These are phyloP conservation scores for Alternaria incomplexa DNA, from an alignment of 2,329 filamentous ascomycete genomes.

Conservation along the genomic window DNA sequence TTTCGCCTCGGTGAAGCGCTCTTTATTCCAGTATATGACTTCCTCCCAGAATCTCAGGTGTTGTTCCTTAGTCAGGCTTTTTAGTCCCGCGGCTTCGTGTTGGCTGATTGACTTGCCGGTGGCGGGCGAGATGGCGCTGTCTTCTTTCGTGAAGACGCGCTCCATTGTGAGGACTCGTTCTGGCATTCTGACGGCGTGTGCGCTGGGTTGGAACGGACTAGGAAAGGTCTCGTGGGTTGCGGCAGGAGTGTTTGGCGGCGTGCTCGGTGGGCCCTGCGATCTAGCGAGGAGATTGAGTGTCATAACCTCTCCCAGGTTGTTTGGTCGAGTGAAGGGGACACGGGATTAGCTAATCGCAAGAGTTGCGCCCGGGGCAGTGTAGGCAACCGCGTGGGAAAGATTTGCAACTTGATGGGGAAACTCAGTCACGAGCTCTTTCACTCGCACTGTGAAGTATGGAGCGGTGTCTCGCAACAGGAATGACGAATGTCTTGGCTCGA, in stretches of 20 bases:
- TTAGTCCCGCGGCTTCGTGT: conserved; percentile 23
- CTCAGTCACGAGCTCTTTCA: neutral
- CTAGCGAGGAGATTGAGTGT: neutral
- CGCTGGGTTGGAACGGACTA: too few relatives aligned
- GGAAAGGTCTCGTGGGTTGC: neutral
- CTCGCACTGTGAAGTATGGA: neutral
- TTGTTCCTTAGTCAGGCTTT: conserved; percentile 15
- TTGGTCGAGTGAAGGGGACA: neutral
- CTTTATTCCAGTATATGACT: conserved; percentile 14
- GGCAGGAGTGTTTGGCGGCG: neutral
- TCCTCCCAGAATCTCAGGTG: conserved; percentile 8
- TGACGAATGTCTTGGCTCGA: neutral
- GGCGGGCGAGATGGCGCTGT: neutral
- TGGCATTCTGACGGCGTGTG: neutral
- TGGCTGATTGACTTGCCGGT: conserved; percentile 6
- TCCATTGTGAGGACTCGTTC: neutral
- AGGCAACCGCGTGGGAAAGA: neutral
- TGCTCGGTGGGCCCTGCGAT: neutral
- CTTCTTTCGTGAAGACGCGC: neutral
- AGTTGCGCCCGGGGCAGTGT: neutral
- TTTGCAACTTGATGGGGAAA: neutral
- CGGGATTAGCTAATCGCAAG: neutral
- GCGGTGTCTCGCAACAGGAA: neutral
- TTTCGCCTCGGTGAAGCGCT: conserved; percentile 17
- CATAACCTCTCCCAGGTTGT: neutral